Conservation (phyloP, 768 basidiomycete species). For the Termitomyces sp. region DNA sequence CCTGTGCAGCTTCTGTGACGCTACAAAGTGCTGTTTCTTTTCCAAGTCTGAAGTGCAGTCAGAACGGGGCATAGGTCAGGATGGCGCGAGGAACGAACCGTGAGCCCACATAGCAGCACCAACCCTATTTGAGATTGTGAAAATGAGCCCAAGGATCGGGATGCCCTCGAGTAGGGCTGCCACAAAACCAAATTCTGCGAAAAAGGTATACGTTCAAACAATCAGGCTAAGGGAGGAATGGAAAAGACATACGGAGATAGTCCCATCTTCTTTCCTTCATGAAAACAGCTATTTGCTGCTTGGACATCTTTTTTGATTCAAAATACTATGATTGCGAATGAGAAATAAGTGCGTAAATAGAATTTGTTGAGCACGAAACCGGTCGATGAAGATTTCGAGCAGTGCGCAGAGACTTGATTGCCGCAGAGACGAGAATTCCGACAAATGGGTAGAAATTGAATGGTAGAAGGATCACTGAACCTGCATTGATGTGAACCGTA, state of each 20-base stretch:
- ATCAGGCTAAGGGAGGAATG: neutral
- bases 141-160: slow-evolving; percentile 77
- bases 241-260: slow-evolving; percentile 55
- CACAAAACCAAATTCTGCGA: slow-evolving; percentile 79
- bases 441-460: slow-evolving; percentile 67
- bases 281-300: slow-evolving; percentile 65
- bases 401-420: slow-evolving; percentile 64
- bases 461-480: slow-evolving; percentile 55
- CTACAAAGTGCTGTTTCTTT: slow-evolving; percentile 51
- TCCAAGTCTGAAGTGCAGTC: slow-evolving; percentile 48
- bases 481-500: neutral
- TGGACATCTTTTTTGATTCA: slow-evolving; percentile 77
- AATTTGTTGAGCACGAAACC: slow-evolving; percentile 33
- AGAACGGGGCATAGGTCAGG: neutral
- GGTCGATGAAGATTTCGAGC: slow-evolving; percentile 66
- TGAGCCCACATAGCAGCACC: slow-evolving; percentile 96
- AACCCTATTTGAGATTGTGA: slow-evolving; percentile 83
- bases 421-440: slow-evolving; percentile 58
- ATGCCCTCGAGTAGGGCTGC: slow-evolving; percentile 80
- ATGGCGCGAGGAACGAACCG: slow-evolving; percentile 36
- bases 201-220: neutral
- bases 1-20: slow-evolving; percentile 8
- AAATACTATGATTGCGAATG: slow-evolving; percentile 62
- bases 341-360: neutral
- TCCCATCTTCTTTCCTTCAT: slow-evolving; percentile 91